Base-by-base conservation (phyloP, 192 early-diverging fungal genomes). In the Linnemannia hyalina region DNA sequence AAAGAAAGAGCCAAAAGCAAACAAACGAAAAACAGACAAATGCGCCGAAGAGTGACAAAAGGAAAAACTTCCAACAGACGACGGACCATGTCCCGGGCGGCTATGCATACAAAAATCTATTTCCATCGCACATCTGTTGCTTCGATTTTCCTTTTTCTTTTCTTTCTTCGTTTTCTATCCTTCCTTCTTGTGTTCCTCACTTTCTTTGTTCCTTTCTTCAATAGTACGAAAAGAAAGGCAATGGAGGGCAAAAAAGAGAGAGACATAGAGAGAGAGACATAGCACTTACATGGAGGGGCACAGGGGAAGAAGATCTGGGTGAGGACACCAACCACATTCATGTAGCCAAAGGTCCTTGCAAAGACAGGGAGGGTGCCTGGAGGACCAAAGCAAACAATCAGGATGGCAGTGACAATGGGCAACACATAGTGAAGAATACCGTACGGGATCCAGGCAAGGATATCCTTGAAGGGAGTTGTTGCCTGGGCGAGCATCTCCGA, bases 381-480 rank as follows among this genome's bases (percentile, higher is more conserved):
- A 36, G 91, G 92, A 29, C 90, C 93, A 80, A 88, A 91, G 71
- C 77, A 77, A 75, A 89, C 88, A 9, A 94, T 77, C n/a, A 88
- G 38, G 23, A 92, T 44, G 3, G 88, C 89, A 23, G 93, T 89
- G 23, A 93, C 69, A 42, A 92, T 90, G 0, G 94, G 94, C 18
- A 93, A 88, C 7, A 92, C 81, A 80, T 92, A 95, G 68, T 95
- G 94, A 11, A 94, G 69, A 36, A 95, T 85, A 16, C 95, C 95
- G 78, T 95, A 95, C 3, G 93, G 94, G 13, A 95, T 55, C 90
- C 94, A 95, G 4, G 92, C 92, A 22, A 94, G 80, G 4, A 95
- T 76, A 82, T 95, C 95, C 57, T 89, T 81, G 36, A 90, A 76
- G 22, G 89, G 73, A 13, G 92, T 89, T 0, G 92, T 91, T 54